Base-by-base conservation (phyloP, 2,329 filamentous ascomycete genomes). In the Apiospora koreana region DNA sequence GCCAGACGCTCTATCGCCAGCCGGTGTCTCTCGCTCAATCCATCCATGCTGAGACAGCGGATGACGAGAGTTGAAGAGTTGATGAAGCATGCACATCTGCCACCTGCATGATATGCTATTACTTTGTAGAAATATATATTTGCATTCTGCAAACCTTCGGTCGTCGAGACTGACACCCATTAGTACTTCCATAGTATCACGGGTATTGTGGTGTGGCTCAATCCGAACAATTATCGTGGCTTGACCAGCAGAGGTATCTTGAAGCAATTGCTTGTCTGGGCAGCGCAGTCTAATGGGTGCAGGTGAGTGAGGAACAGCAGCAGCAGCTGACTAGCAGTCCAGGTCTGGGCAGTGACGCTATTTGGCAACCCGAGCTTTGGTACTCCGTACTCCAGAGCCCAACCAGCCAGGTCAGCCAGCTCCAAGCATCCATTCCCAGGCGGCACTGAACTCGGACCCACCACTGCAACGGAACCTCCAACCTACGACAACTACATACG, bases 401-500 rank as follows among this genome's bases (percentile, higher is more conserved):
- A 42, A 9, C 41, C 41, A 42, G 41, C 35, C 35, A 38, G 35
- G 35, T 18, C 23, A 25, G 48, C 54, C 54, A 62, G 31, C 31
- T 62, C 31, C 50, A 54, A 54, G 12, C 25, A 28, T 16, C n/a
- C n/a, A 25, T n/a, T 54, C 28, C 54, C 16, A 58, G 54, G 28
- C 28, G 54, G 54, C 54, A 62, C 54, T 62, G 54, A 38, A 38
- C 31, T 38, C 31, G 54, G 54, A 62, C 54, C 54, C 54, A 62
- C 54, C 54, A n/a, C 10, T 62, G 54, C 28, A 62, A 62, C 54
- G 54, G 54, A 62, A 62, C 54, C 31, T 62, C 54, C 54, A 62
- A 62, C 54, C 54, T 62, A 62, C 28, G 54, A 62, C 54, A 62
- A 62, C 54, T 62, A 62, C 54, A 62, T 62, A 62, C 54, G 54